Conservation (phyloP, 805 yeast genomes). For the Pichia nakasei region DNA sequence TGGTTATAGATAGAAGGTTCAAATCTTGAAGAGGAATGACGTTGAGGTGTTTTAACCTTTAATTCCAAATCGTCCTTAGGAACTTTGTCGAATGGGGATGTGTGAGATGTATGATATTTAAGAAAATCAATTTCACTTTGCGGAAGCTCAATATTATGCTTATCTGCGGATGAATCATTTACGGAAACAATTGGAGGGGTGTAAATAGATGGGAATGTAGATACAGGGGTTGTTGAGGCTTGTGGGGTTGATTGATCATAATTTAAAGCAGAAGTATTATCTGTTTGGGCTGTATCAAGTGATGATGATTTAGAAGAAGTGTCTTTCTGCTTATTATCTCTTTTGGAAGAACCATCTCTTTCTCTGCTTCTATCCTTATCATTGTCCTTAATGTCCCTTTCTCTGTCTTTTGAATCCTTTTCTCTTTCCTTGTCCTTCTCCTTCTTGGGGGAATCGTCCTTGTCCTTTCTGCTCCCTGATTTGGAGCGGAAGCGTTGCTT, state of each 20-base stretch:
- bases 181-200: neutral
- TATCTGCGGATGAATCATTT: neutral
- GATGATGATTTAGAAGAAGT: neutral
- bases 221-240: neutral
- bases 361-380: slow-evolving; percentile 19
- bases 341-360: slow-evolving; percentile 10
- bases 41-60: slow-evolving; percentile 61
- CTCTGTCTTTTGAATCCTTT: slow-evolving; percentile 10
- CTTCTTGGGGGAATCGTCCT: slow-evolving; percentile 2
- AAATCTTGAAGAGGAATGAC: slow-evolving; percentile 88
- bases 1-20: slow-evolving; percentile 65
- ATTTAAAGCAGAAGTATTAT: neutral
- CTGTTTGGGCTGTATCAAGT: neutral
- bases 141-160: neutral
- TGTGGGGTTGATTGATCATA: neutral
- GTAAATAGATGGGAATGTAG: neutral
- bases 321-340: slow-evolving; percentile 10
- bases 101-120: slow-evolving; percentile 24
- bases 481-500: slow-evolving; percentile 45
- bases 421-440: slow-evolving; percentile 10
- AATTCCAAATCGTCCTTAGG: slow-evolving; percentile 71
- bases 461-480: slow-evolving; percentile 16
- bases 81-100: slow-evolving; percentile 24
- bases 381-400: slow-evolving; percentile 25
- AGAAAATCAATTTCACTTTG: slow-evolving; percentile 21